These are phyloP conservation scores for Phaeodactylum tricornutum DNA, from an alignment of 108 stramenopile species.

Conservation along the genomic window DNA sequence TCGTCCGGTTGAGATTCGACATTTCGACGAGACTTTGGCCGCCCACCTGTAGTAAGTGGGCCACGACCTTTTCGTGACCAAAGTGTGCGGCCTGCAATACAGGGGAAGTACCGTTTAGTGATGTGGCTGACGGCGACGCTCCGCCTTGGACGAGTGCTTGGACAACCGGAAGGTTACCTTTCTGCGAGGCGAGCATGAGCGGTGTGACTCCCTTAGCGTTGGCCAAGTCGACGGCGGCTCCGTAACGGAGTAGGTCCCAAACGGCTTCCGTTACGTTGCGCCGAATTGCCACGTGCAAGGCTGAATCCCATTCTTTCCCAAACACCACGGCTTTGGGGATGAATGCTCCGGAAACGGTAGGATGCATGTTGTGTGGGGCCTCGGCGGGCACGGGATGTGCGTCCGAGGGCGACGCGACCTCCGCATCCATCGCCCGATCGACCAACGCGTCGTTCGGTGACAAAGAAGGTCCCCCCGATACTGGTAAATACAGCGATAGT, in stretches of 20 bases:
- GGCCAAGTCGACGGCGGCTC: constrained; percentile 22
- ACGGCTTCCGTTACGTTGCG: constrained; percentile 23
- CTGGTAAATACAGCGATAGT: neutral
- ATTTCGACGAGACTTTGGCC: constrained; percentile 47
- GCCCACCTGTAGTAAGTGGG: constrained; percentile 53
- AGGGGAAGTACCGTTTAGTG: constrained; percentile 56
- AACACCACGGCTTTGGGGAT: too few species aligned
- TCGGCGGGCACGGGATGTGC: too few species aligned
- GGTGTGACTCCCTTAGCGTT: constrained; percentile 65
- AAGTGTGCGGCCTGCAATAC: constrained; percentile 81
- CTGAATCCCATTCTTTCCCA: too few species aligned
- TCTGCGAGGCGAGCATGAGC: constrained; percentile 66
- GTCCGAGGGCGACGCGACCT: too few species aligned
- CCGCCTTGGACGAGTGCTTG: constrained; percentile 37
- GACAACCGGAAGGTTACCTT: constrained; percentile 54
- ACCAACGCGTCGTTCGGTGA: neutral
- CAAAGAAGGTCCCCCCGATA: neutral
- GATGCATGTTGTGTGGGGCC: neutral
- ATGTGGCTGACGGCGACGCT: constrained; percentile 23
- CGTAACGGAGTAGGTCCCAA: constrained; percentile 22
- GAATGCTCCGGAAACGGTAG: constrained; percentile 1
- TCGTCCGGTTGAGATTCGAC: constrained; percentile 73
- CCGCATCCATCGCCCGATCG: too few species aligned
- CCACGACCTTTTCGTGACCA: constrained; percentile 52
- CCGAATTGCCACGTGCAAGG: constrained; percentile 38